Evolutionary conservation across 306 rosid species (phyloP).

Genomic region (Sicyos baderoa): DNA sequence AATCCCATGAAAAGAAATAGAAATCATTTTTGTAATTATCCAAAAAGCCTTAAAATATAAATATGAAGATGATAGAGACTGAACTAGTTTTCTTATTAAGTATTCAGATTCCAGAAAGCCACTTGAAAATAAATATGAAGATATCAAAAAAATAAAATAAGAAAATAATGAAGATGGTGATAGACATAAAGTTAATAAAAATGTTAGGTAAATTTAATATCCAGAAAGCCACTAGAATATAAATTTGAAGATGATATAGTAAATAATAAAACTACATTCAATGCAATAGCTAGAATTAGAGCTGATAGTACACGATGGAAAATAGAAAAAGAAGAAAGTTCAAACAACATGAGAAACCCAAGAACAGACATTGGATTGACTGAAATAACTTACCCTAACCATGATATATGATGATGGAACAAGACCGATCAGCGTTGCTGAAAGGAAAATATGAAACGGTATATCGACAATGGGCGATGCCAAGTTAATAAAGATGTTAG

Average conservation of each 20-base stretch:
- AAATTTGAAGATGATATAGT: neutral
- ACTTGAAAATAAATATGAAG: neutral
- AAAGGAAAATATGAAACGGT: constrained; percentile 84
- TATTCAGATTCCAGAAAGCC: no score
- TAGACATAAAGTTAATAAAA: no score
- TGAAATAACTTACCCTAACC: constrained; percentile 57
- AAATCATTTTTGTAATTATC: neutral
- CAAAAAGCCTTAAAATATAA: neutral
- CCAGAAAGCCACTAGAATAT: neutral
- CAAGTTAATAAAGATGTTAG: constrained; percentile 92
- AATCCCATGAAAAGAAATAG: neutral
- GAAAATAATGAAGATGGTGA: no score
- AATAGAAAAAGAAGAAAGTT: neutral
- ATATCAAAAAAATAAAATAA: no score
- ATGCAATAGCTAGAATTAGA: no score
- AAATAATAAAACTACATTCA: no score
- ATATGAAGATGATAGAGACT: no score
- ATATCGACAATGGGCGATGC: constrained; percentile 95
- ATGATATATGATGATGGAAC: constrained; percentile 81
- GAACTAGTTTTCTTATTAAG: no score
- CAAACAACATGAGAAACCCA: neutral
- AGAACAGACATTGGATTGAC: neutral
- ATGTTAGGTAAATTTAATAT: no score
- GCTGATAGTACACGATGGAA: neutral
- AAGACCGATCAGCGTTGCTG: constrained; percentile 81